These are phyloP conservation scores for Claviceps africana DNA, from an alignment of 2,329 filamentous ascomycete genomes.

Conservation along the genomic window DNA sequence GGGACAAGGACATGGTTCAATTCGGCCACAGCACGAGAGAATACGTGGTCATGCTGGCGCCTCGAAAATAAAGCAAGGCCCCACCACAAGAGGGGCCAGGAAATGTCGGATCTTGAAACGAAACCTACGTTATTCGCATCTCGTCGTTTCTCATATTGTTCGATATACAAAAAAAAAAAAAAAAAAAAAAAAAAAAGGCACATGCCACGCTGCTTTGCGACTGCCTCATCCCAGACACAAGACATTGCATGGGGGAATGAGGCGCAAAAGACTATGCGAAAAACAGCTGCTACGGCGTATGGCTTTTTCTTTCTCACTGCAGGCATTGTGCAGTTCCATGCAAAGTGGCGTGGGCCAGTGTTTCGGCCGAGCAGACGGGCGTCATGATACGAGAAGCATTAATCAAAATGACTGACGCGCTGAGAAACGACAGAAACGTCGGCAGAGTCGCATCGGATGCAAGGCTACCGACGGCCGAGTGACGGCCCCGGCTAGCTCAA, in stretches of 20 bases:
- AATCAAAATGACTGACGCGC: background rate
- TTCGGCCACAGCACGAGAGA: conserved; percentile 84
- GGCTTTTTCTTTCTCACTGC: background rate
- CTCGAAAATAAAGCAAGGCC: conserved; percentile 22
- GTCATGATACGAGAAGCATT: background rate
- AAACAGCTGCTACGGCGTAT: background rate
- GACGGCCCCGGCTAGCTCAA: background rate
- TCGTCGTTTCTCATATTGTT: background rate
- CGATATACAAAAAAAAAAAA: background rate
- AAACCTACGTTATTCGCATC: background rate
- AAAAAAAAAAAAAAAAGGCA: background rate
- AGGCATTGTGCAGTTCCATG: background rate
- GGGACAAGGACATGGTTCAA: conserved; percentile 75
- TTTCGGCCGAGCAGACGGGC: background rate
- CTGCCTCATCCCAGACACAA: background rate
- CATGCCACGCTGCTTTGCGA: background rate
- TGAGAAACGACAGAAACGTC: background rate
- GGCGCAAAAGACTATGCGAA: background rate
- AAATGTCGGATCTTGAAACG: background rate
- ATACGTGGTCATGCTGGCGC: conserved; percentile 83
- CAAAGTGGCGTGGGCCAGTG: background rate
- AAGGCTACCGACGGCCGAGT: conserved; percentile 1
- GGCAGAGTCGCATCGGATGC: conserved; percentile 1
- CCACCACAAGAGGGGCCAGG: background rate
- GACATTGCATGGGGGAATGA: background rate